Percentiles rank a stretch among this genome's conserved stretches.
These are phyloP conservation scores for Bacidia rubella DNA, from an alignment of 495 filamentous ascomycete genomes.

Conservation along the genomic window DNA sequence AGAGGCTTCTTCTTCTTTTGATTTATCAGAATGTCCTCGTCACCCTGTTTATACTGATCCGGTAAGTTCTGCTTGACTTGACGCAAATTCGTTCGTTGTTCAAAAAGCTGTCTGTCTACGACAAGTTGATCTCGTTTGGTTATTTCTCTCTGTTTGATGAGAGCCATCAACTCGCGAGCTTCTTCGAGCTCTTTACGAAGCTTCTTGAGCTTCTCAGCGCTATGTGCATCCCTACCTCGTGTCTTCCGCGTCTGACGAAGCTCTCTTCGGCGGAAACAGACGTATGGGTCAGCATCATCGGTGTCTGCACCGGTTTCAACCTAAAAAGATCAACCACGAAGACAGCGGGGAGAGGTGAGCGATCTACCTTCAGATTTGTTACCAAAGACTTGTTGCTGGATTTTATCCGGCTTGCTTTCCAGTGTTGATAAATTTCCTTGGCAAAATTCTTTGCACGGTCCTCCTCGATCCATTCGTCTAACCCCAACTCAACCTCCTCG, in stretches of 20 bases:
- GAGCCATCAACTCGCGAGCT: constrained; percentile 61
- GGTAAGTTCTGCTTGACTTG: constrained; percentile 69
- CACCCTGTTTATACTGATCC: constrained; percentile 68
- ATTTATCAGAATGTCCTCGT: constrained; percentile 82
- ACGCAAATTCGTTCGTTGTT: constrained; percentile 65
- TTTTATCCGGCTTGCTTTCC: constrained; percentile 57
- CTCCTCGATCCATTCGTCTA: constrained; percentile 58
- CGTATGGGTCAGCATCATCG: constrained; percentile 91
- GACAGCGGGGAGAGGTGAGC: neutral
- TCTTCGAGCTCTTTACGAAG: constrained; percentile 87
- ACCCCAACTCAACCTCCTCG: constrained; percentile 63
- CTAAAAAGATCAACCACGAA: constrained; percentile 31
- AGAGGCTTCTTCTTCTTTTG: constrained; percentile 65
- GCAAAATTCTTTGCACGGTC: constrained; percentile 55
- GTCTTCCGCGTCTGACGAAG: constrained; percentile 91
- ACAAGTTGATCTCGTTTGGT: constrained; percentile 63
- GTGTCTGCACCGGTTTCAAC: constrained; percentile 86
- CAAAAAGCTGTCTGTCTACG: constrained; percentile 62
- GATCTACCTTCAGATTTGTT: constrained; percentile 54
- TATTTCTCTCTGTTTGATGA: constrained; percentile 65
- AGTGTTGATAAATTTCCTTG: constrained; percentile 81
- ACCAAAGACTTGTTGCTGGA: constrained; percentile 56
- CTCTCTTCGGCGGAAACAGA: constrained; percentile 94
- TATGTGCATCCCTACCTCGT: constrained; percentile 81
- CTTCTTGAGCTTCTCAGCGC: constrained; percentile 84